Conservation (phyloP, 495 filamentous ascomycete genomes). For the Penicillium salamii region DNA sequence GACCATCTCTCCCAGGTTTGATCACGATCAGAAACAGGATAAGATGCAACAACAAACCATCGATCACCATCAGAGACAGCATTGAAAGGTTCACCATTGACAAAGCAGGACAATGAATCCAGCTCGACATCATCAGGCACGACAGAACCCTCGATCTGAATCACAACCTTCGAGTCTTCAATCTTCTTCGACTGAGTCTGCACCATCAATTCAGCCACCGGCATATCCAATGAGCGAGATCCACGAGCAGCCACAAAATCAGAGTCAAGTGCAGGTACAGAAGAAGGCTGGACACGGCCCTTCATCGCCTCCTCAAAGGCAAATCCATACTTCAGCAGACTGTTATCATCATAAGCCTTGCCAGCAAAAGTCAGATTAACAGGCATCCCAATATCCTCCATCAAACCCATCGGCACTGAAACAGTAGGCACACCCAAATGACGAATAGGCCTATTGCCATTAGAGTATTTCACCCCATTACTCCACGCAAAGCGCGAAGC, state of each 20-base stretch:
- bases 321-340: constrained; percentile 29
- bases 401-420: constrained; percentile 37
- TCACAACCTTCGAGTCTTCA: constrained; percentile 14
- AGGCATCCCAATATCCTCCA: constrained; percentile 35
- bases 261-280: constrained; percentile 25
- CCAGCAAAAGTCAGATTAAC: constrained; percentile 36
- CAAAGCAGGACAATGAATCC: constrained; percentile 15
- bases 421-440: constrained; percentile 36
- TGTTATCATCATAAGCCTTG: constrained; percentile 33
- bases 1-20: constrained; percentile 28
- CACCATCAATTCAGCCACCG: constrained; percentile 13
- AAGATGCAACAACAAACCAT: constrained; percentile 22
- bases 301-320: constrained; percentile 30
- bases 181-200: constrained; percentile 19
- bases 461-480: constrained; percentile 38
- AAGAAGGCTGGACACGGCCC: constrained; percentile 19
- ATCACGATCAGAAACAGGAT: constrained; percentile 26
- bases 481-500: constrained; percentile 30
- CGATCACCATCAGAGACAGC: constrained; percentile 5
- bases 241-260: constrained; percentile 19
- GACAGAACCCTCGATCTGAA: constrained; percentile 19
- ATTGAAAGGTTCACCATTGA: constrained; percentile 29
- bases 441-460: constrained; percentile 33
- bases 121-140: constrained; percentile 1
- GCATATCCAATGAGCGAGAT: too few relatives aligned